phyloP scores from a whole-genome alignment of 331 rosid species.

The Rosa hybrid region DNA sequence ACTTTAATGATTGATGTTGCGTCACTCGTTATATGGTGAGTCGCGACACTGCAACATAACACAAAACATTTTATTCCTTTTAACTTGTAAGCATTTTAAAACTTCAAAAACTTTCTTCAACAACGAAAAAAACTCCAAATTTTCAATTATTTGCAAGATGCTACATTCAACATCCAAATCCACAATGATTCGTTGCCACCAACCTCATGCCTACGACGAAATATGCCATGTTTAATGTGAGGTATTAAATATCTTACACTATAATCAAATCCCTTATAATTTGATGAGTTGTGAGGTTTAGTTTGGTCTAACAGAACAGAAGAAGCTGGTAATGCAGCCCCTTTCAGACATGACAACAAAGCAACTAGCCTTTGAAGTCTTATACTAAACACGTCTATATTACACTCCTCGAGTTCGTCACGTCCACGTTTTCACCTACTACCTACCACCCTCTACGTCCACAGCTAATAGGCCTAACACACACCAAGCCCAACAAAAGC shows the following conservation, averaged over 20 bases:
- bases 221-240: neutral
- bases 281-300: slow-evolving; percentile 3
- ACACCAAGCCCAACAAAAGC: neutral
- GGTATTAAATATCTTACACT: neutral
- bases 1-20: too few species aligned
- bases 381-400: neutral
- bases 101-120: neutral
- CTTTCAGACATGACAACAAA: slow-evolving; percentile 6
- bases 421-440: slow-evolving; percentile 8
- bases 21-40: too few species aligned
- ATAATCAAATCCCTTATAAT: neutral
- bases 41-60: too few species aligned
- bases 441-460: neutral
- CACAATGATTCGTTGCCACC: neutral
- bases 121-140: neutral
- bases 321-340: neutral
- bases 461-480: neutral
- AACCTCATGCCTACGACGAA: neutral
- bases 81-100: neutral
- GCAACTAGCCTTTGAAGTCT: neutral
- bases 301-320: neutral
- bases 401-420: neutral
- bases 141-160: neutral
- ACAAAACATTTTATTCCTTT: neutral
- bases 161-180: neutral